A percentile compares a stretch with the other conserved stretches of the same genome.
phyloP scores from a whole-genome alignment of 306 rosid genomes.

The Carpinus viminea region DNA sequence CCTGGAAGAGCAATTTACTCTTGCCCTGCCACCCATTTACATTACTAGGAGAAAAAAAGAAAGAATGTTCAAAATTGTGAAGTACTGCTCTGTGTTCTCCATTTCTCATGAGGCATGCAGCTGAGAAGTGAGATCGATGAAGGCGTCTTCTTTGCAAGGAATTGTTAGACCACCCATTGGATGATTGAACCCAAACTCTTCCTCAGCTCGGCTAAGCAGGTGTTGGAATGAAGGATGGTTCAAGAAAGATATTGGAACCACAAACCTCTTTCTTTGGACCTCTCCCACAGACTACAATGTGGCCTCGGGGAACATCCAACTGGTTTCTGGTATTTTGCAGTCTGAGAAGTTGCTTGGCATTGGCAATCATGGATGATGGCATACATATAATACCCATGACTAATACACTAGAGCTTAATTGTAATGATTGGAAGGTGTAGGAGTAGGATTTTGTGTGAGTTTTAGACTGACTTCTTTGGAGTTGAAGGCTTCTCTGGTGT shows the following conservation, averaged over 20 bases:
- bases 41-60: neutral
- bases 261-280: conserved; percentile 55
- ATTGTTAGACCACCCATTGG: conserved; percentile 76
- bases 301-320: conserved; percentile 65
- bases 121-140: conserved; percentile 64
- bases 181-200: conserved; percentile 78
- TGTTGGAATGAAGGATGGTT: conserved; percentile 68
- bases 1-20: neutral
- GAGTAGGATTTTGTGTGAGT: no score
- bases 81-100: neutral
- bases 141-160: conserved; percentile 76
- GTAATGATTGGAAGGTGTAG: neutral
- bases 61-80: conserved; percentile 11
- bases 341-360: conserved; percentile 50
- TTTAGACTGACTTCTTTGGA: neutral
- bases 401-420: no score
- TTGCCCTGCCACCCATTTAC: conserved; percentile 6
- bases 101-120: conserved; percentile 37
- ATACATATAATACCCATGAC: conserved; percentile 54
- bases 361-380: conserved; percentile 36
- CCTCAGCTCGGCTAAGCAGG: conserved; percentile 61
- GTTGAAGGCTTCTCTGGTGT: conserved; percentile 1
- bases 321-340: conserved; percentile 37
- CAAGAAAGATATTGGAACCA: conserved; percentile 69
- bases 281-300: conserved; percentile 79